A percentile compares a stretch with the other conserved stretches of the same genome.
Evolutionary conservation across 805 yeast species (phyloP).

Genomic region (Lipomyces spencermartinsiae): DNA sequence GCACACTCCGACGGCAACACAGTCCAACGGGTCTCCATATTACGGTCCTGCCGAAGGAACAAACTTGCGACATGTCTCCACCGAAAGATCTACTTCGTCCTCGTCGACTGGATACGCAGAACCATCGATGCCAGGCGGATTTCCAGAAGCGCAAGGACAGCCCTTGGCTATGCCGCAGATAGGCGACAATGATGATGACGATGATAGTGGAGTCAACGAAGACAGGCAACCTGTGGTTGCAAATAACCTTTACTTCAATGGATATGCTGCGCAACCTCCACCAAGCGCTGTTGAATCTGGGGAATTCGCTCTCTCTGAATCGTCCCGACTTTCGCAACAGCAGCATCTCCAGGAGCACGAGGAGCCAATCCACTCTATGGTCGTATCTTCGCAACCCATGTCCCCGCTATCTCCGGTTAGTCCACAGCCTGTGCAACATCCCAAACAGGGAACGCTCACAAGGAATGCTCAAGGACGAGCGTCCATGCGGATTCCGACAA

Average conservation of each 20-base stretch:
- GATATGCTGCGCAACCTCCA: background rate
- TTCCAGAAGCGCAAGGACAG: conserved; percentile 14
- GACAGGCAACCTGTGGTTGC: background rate
- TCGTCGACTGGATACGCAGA: conserved; percentile 10
- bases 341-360: conserved; percentile 5
- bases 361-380: background rate
- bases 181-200: background rate
- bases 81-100: conserved; percentile 11
- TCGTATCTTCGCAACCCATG: background rate
- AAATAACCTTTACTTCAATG: background rate
- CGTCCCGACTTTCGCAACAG: background rate
- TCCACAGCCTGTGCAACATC: conserved; percentile 16
- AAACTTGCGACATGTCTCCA: conserved; percentile 7
- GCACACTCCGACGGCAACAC: background rate
- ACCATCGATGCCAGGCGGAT: conserved; percentile 18
- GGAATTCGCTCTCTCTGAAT: background rate
- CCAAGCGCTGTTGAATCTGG: background rate
- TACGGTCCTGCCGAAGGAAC: conserved; percentile 3
- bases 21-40: conserved; percentile 4
- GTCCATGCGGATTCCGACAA: conserved; percentile 13
- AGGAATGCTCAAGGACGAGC: conserved; percentile 14
- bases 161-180: background rate
- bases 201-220: conserved; percentile 8
- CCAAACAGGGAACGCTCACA: conserved; percentile 10
- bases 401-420: background rate